Percentiles rank a stretch among this genome's conserved stretches.
Conservation (phyloP, 257 asterid genomes). For the Avicennia marina region DNA sequence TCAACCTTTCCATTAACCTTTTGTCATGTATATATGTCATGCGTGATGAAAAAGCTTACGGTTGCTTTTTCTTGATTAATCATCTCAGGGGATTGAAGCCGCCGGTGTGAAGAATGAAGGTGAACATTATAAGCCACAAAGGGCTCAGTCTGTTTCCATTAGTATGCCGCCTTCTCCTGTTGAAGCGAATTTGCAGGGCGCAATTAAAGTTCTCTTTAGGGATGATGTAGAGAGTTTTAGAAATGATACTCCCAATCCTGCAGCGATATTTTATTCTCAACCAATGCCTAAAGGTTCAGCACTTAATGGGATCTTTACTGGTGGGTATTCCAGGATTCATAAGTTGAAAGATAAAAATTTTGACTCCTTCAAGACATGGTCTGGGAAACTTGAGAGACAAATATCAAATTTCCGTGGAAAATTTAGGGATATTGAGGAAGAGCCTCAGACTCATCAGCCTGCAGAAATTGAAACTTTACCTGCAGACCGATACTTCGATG, state of each 20-base stretch:
- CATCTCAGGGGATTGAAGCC: neutral
- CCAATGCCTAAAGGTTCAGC: slow-evolving; percentile 44
- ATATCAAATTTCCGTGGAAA: slow-evolving; percentile 46
- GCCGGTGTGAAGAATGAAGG: neutral
- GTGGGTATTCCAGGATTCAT: slow-evolving; percentile 26
- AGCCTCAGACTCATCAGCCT: slow-evolving; percentile 15
- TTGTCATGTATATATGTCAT: too few relatives aligned
- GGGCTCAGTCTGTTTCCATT: neutral
- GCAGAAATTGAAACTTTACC: slow-evolving; percentile 34
- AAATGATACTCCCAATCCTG: neutral
- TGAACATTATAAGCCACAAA: neutral
- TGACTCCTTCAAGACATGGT: slow-evolving; percentile 83
- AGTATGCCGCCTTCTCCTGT: neutral
- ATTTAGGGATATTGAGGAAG: slow-evolving; percentile 27
- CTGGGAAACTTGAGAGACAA: slow-evolving; percentile 71
- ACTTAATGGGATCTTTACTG: slow-evolving; percentile 20
- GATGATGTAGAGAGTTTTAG: neutral
- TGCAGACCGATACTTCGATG: slow-evolving; percentile 55
- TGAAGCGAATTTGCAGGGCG: too few relatives aligned
- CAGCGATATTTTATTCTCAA: slow-evolving; percentile 47
- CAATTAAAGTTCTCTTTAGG: neutral
- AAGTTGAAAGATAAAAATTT: slow-evolving; percentile 45
- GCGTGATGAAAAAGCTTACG: too few relatives aligned
- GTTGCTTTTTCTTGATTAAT: too few relatives aligned
- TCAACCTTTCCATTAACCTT: too few relatives aligned